Percentiles rank a stretch among this genome's conserved stretches.
Conservation (phyloP, 768 basidiomycete species). For the Peribolospora kevripleyi region DNA sequence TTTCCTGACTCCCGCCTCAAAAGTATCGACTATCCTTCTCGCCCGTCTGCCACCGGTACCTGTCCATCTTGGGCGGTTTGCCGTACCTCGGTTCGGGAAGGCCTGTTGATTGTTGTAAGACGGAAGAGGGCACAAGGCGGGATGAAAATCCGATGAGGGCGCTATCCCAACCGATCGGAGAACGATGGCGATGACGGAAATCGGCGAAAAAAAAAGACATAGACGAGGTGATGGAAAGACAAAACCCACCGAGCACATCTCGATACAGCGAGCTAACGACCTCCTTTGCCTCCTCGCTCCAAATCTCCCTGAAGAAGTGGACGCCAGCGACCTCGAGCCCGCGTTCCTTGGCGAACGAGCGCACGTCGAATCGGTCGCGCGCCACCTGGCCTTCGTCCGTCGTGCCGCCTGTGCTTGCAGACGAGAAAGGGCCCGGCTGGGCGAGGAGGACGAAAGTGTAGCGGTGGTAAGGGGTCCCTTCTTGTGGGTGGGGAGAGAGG, state of each 20-base stretch:
- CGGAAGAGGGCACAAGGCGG: not conserved
- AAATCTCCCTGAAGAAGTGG: slow-evolving; percentile 62
- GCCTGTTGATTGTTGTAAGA: slow-evolving; percentile 15
- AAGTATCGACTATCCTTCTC: too few species aligned
- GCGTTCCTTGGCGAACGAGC: slow-evolving; percentile 36
- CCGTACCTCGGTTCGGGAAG: slow-evolving; percentile 35
- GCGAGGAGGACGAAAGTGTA: slow-evolving; percentile 54
- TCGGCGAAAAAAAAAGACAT: not conserved
- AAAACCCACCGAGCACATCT: slow-evolving; percentile 1
- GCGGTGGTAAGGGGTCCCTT: slow-evolving; percentile 72
- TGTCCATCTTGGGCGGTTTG: slow-evolving; percentile 29
- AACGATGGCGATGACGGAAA: not conserved
- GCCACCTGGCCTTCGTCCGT: not conserved
- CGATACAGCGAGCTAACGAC: slow-evolving; percentile 21
- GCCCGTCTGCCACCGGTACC: slow-evolving; percentile 13
- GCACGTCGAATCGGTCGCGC: slow-evolving; percentile 30
- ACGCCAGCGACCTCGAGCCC: slow-evolving; percentile 37
- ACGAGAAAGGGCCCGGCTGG: slow-evolving; percentile 26
- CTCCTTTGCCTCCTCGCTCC: slow-evolving; percentile 26
- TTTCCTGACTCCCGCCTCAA: too few species aligned
- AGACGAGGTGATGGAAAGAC: too few species aligned
- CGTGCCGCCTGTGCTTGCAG: too few species aligned
- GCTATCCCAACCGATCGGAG: not conserved
- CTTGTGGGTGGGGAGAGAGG: slow-evolving; percentile 75
- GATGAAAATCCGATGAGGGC: not conserved